Evolutionary conservation across 2,329 filamentous ascomycete species (phyloP), one percentile per base, ranked within the genome.

Genomic region (Cryphonectria radicalis): DNA sequence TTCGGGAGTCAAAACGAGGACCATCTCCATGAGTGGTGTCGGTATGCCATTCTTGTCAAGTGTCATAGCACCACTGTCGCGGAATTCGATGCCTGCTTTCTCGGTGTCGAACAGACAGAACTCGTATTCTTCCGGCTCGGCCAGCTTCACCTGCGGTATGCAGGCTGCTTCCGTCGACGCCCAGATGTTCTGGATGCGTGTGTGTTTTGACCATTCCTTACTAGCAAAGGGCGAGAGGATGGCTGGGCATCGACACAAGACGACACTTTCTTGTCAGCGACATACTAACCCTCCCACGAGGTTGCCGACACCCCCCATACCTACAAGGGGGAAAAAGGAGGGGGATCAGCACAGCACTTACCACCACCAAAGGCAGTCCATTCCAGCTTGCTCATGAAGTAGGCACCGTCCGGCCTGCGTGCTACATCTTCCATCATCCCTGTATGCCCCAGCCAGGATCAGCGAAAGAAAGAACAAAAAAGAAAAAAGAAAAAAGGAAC

Each of bases 381-480:
- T 1, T 72, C 64, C 5, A 72, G 46, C 35, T 62, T 55, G 32
- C 63, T 60, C 19, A 72, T 72, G 13, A 64, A 70, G 7, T 68
- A 60, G 37, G 60, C 64, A 43, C 74, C 73, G 59, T 75, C 66
- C 0, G 73, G 71, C 35, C 62, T 70, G 50, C 68, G 70, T 0
- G 75, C 75, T 14, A 75, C 43, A 13, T 71, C 69, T 50, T 76
- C 75, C 74, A 76, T 74, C 57, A 73, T 74, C 68, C 73, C 50
- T 66, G 13, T 35, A 57, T 22, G n/a, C 22, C 57, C 17, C 14
- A 40, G 19, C 17, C 14, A 40, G 4, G 7, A 46, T 66, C 53
- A 66, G 50, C 64, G 40, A 3, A 32, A 32, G 3, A 32, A 32
- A 32, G 3, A 32, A 32, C 1, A 32, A 32, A 32, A 32, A 32